Percentiles rank a stretch among this genome's conserved stretches.
Conservation (phyloP, 2,329 filamentous ascomycete genomes). For the Phaeosphaeriaceae sp. region DNA sequence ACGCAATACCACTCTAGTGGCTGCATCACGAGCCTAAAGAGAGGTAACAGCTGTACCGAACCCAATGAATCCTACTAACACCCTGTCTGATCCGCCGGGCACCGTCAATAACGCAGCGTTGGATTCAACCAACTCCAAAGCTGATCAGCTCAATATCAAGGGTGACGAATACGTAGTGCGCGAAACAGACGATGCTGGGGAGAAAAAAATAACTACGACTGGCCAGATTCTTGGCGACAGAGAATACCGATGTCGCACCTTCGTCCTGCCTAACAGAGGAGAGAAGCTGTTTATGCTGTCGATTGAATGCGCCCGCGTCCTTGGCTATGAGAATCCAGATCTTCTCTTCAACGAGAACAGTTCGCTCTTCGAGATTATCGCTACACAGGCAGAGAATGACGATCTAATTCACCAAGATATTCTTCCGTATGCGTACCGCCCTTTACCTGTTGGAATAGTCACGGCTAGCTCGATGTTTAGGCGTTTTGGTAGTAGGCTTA, state of each 20-base stretch:
- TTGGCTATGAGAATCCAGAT: slow-evolving; percentile 95
- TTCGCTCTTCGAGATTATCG: slow-evolving; percentile 96
- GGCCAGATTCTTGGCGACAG: slow-evolving; percentile 82
- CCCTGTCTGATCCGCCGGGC: too few relatives aligned
- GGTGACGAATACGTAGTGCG: slow-evolving; percentile 94
- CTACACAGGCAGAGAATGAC: slow-evolving; percentile 93
- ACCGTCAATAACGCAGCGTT: slow-evolving; percentile 88
- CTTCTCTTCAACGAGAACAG: slow-evolving; percentile 98
- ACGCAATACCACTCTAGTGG: too few relatives aligned
- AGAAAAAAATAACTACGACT: slow-evolving; percentile 87
- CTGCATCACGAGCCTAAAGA: too few relatives aligned
- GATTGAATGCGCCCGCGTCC: slow-evolving; percentile 91
- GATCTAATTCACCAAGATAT: slow-evolving; percentile 95
- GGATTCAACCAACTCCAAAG: slow-evolving; percentile 95
- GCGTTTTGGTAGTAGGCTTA: slow-evolving; percentile 94
- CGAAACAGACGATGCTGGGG: slow-evolving; percentile 89
- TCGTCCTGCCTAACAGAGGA: slow-evolving; percentile 88
- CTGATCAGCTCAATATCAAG: slow-evolving; percentile 86
- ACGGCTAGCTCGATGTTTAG: slow-evolving; percentile 98
- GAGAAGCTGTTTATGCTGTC: slow-evolving; percentile 98
- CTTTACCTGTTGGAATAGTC: slow-evolving; percentile 97
- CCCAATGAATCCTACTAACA: too few relatives aligned
- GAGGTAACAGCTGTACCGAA: too few relatives aligned
- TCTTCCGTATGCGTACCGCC: slow-evolving; percentile 94
- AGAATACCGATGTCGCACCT: slow-evolving; percentile 91